Evolutionary conservation across 1,284 basidiomycete species (phyloP).

Genomic region (Fomitiporia mediterranea): DNA sequence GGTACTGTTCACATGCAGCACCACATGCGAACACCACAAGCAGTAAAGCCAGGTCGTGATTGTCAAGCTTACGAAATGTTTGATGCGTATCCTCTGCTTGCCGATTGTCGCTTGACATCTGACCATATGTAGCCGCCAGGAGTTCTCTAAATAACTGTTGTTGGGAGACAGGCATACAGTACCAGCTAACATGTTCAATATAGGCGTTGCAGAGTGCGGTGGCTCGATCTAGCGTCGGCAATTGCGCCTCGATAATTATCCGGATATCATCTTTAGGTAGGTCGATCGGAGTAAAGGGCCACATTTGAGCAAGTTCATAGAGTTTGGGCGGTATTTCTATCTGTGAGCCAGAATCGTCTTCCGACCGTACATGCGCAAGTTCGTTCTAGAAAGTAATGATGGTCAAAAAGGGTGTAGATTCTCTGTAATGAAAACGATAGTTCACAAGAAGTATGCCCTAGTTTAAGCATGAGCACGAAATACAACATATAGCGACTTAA

Average conservation of each 20-base stretch:
- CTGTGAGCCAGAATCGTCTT: too few relatives aligned
- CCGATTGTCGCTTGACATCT: not conserved
- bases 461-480: not conserved
- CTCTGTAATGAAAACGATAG: not conserved
- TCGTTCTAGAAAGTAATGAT: too few relatives aligned
- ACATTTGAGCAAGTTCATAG: constrained; percentile 3
- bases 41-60: constrained; percentile 20
- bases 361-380: too few relatives aligned
- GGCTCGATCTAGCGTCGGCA: constrained; percentile 19
- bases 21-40: constrained; percentile 21
- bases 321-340: not conserved
- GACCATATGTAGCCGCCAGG: constrained; percentile 13
- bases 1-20: constrained; percentile 15
- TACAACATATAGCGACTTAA: too few relatives aligned
- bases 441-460: not conserved
- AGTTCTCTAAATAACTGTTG: constrained; percentile 20
- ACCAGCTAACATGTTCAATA: constrained; percentile 20
- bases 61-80: not conserved
- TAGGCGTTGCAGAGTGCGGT: constrained; percentile 19
- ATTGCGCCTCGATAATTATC: constrained; percentile 18
- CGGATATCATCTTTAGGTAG: constrained; percentile 13
- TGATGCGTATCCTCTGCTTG: not conserved
- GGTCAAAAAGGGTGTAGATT: too few relatives aligned
- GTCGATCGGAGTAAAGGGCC: constrained; percentile 12
- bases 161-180: constrained; percentile 15